Conservation (phyloP, 345 rosid genomes). For the Kandelia obovata region DNA sequence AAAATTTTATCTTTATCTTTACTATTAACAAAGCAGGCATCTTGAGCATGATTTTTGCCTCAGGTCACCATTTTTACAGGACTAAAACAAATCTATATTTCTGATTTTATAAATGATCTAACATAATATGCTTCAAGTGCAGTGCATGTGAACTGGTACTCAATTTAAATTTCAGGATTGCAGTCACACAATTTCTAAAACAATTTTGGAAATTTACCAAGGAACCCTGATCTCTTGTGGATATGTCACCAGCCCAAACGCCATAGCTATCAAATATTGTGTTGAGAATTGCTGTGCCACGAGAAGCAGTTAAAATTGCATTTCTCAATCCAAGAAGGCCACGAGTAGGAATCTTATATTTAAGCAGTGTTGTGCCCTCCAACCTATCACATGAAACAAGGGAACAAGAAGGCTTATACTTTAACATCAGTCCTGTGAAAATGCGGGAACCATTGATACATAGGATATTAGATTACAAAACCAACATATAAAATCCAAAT, state of each 20-base stretch:
- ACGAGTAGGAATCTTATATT: conserved; percentile 90
- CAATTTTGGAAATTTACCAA: conserved; percentile 51
- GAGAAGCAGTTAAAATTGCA: conserved; percentile 94
- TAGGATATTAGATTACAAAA: conserved; percentile 1
- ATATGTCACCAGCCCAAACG: conserved; percentile 89
- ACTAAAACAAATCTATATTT: too few relatives aligned
- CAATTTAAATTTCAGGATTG: conserved; percentile 1
- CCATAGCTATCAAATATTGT: conserved; percentile 88
- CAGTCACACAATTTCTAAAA: neutral
- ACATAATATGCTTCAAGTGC: too few relatives aligned
- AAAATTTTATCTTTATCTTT: neutral
- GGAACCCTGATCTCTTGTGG: conserved; percentile 86
- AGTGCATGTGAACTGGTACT: neutral
- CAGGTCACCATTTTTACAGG: too few relatives aligned
- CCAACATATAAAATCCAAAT: neutral
- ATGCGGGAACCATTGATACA: neutral
- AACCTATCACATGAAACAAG: conserved; percentile 39
- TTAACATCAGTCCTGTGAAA: neutral
- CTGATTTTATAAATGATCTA: too few relatives aligned
- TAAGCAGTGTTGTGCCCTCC: conserved; percentile 79
- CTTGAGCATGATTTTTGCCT: neutral
- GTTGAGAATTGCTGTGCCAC: conserved; percentile 92
- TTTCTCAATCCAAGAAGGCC: conserved; percentile 96
- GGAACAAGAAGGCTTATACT: neutral
- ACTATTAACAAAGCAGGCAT: neutral